phyloP scores from a whole-genome alignment of 371 early-diverging fungal genomes.

The Circinella umbellata region DNA sequence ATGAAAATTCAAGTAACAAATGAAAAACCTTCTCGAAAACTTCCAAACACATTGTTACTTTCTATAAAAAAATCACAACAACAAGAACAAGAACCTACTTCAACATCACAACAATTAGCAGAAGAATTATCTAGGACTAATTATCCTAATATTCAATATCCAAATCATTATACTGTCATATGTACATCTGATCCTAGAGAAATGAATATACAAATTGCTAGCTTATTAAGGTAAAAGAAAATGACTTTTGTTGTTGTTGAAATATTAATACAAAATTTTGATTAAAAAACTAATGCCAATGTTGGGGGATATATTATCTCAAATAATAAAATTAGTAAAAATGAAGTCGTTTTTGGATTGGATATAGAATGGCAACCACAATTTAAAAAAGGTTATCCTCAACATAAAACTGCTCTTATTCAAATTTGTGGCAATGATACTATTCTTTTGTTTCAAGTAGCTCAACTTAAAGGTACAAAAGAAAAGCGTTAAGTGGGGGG shows the following conservation, averaged over 20 bases:
- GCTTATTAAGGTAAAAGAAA: constrained; percentile 15
- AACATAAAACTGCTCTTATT: constrained; percentile 51
- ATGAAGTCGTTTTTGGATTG: constrained; percentile 48
- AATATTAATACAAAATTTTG: too few relatives aligned
- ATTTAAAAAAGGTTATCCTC: constrained; percentile 32
- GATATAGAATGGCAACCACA: constrained; percentile 66
- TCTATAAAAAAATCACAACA: too few relatives aligned
- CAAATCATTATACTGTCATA: constrained; percentile 26
- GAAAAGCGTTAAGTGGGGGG: not conserved
- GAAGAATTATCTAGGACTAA: not conserved
- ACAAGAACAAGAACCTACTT: not conserved
- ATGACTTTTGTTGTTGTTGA: too few relatives aligned
- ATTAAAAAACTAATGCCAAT: not conserved
- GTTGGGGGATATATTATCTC: not conserved
- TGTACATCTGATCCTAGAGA: constrained; percentile 18
- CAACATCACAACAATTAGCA: not conserved
- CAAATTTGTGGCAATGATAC: constrained; percentile 55
- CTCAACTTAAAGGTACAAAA: constrained; percentile 39
- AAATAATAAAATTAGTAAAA: constrained; percentile 3
- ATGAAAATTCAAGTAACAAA: not conserved
- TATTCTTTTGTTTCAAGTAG: constrained; percentile 54
- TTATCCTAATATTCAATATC: constrained; percentile 13
- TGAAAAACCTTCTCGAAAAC: not conserved
- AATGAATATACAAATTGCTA: constrained; percentile 13
- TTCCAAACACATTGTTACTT: not conserved